A percentile compares a stretch with the other conserved stretches of the same genome.
Evolutionary conservation across 257 asterid genomes (phyloP).

Genomic region (Echites panduratus): DNA sequence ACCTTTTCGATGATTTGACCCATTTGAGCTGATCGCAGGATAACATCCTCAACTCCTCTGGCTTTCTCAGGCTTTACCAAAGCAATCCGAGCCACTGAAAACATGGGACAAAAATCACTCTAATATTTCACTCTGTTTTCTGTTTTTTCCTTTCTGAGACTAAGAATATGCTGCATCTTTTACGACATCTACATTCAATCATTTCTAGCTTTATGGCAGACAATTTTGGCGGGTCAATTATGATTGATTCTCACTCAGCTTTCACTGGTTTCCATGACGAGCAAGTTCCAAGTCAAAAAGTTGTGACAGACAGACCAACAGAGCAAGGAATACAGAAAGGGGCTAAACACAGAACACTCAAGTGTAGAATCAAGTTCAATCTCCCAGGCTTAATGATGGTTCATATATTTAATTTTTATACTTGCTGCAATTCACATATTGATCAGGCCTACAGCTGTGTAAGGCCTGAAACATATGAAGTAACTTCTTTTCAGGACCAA

Average conservation of each 20-base stretch:
- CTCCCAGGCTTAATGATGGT: background rate
- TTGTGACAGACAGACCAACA: too few relatives aligned
- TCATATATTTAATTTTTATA: background rate
- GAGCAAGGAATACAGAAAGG: background rate
- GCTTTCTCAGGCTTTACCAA: slow-evolving; percentile 97
- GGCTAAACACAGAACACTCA: background rate
- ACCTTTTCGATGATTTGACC: slow-evolving; percentile 94
- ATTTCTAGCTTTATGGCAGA: background rate
- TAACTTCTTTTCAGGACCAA: background rate
- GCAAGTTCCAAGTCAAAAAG: background rate
- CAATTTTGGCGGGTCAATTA: background rate
- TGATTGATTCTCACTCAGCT: background rate
- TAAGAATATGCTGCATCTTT: background rate
- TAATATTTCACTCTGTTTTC: background rate
- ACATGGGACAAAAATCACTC: slow-evolving; percentile 6
- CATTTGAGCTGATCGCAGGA: slow-evolving; percentile 75
- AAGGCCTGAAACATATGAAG: background rate
- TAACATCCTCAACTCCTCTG: slow-evolving; percentile 92
- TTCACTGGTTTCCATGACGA: background rate
- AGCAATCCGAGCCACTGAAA: slow-evolving; percentile 90
- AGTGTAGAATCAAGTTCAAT: background rate
- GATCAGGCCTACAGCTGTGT: background rate
- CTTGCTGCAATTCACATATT: background rate
- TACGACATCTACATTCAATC: background rate
- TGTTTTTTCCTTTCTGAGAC: background rate